These are phyloP conservation scores for Podospora anserina DNA, from an alignment of 495 filamentous ascomycete genomes.

Conservation along the genomic window DNA sequence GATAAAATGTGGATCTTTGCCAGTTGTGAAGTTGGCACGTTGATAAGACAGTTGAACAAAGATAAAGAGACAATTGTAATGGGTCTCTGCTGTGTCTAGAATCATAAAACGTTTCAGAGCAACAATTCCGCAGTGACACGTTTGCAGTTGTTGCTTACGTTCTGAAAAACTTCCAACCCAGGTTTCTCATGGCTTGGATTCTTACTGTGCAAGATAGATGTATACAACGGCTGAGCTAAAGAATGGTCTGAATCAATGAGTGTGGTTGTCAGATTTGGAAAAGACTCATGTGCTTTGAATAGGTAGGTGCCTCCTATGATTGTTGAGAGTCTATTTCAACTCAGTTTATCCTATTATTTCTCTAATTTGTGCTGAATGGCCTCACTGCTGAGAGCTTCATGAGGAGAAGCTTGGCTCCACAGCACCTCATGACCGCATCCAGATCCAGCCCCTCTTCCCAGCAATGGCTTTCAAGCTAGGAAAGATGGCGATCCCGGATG, in stretches of 20 bases:
- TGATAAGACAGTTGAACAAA: background rate
- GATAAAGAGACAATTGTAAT: background rate
- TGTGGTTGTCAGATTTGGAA: background rate
- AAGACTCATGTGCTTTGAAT: background rate
- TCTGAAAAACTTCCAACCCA: background rate
- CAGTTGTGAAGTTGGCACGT: background rate
- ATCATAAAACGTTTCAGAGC: background rate
- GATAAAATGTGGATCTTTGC: background rate
- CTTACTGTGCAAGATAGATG: background rate
- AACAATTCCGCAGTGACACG: background rate
- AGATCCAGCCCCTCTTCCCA: constrained; percentile 12
- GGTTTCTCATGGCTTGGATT: background rate
- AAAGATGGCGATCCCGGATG: constrained; percentile 19
- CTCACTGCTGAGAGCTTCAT: background rate
- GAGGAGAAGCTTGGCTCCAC: constrained; percentile 4
- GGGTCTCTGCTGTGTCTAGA: background rate
- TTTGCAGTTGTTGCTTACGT: background rate
- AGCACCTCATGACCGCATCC: background rate
- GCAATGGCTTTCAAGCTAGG: background rate
- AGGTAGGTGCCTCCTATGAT: background rate
- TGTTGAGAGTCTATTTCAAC: background rate
- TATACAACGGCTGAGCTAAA: background rate
- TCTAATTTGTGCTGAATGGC: background rate
- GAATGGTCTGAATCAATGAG: background rate
- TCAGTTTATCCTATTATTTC: background rate